Conservation (phyloP, 2,329 filamentous ascomycete genomes). For the Metarhizium album region DNA sequence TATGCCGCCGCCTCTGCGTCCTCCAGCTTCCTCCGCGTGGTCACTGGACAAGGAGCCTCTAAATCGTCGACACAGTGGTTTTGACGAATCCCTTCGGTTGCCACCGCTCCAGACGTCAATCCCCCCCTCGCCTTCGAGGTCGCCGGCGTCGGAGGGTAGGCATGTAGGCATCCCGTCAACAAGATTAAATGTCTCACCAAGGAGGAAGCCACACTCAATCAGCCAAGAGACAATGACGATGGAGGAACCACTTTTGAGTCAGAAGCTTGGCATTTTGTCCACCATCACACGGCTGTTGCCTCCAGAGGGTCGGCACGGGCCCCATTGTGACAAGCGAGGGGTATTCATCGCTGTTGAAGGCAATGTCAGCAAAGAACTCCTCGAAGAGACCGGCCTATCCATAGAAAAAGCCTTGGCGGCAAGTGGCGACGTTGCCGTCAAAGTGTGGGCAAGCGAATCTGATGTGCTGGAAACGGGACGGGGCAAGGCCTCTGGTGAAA, state of each 20-base stretch:
- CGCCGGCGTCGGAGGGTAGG: slow-evolving; percentile 15
- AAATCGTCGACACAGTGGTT: slow-evolving; percentile 33
- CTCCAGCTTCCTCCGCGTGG: slow-evolving; percentile 21
- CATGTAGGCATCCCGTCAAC: slow-evolving; percentile 17
- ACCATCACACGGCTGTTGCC: slow-evolving; percentile 63
- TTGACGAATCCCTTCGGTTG: slow-evolving; percentile 42
- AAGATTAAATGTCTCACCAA: slow-evolving; percentile 12
- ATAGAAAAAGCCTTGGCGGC: slow-evolving; percentile 52
- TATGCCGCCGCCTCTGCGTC: slow-evolving; percentile 46
- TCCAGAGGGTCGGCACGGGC: slow-evolving; percentile 21
- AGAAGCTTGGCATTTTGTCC: slow-evolving; percentile 66
- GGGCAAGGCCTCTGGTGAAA: background rate
- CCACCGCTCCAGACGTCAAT: slow-evolving; percentile 40
- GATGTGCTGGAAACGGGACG: background rate
- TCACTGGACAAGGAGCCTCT: slow-evolving; percentile 18
- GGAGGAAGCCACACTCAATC: background rate
- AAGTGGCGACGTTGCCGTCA: slow-evolving; percentile 30
- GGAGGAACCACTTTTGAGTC: slow-evolving; percentile 52
- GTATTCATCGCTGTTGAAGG: slow-evolving; percentile 79
- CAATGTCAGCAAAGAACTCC: slow-evolving; percentile 35
- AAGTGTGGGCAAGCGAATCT: slow-evolving; percentile 29
- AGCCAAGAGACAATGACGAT: slow-evolving; percentile 23
- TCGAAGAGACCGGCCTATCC: slow-evolving; percentile 47
- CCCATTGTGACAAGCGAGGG: slow-evolving; percentile 46
- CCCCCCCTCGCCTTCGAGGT: slow-evolving; percentile 19